Conservation (phyloP, 1,284 basidiomycete genomes). For the Rhodotorula sp. region DNA sequence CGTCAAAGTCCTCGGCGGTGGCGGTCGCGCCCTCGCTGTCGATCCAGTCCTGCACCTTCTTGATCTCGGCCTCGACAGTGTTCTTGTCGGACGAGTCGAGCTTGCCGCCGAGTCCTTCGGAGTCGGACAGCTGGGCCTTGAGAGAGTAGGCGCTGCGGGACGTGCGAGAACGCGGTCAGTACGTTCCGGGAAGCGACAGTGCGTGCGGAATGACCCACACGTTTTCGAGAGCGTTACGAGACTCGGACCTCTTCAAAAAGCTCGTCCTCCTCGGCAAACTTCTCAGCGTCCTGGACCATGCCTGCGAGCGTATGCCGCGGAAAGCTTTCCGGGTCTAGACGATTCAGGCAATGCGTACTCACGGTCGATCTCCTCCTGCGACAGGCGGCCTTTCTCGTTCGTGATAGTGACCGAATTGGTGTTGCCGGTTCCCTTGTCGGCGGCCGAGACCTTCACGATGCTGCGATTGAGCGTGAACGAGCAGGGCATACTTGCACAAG, state of each 20-base stretch:
- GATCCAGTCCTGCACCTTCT: conserved; percentile 89
- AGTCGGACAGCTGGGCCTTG: conserved; percentile 80
- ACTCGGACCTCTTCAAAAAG: conserved; percentile 81
- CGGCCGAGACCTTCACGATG: conserved; percentile 60
- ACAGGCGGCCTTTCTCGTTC: conserved; percentile 67
- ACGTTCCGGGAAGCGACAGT: background rate
- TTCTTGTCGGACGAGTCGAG: conserved; percentile 84
- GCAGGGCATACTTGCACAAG: no score
- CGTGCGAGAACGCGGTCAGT: no score
- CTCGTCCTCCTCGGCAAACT: conserved; percentile 79
- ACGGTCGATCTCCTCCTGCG: conserved; percentile 75
- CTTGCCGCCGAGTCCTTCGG: conserved; percentile 86
- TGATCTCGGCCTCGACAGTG: conserved; percentile 68
- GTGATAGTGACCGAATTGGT: conserved; percentile 36
- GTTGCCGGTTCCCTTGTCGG: conserved; percentile 91
- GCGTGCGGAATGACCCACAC: conserved; percentile 19
- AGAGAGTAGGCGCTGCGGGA: conserved; percentile 59
- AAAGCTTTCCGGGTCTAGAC: no score
- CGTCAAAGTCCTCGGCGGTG: conserved; percentile 82
- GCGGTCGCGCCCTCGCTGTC: conserved; percentile 75
- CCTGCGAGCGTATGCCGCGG: background rate
- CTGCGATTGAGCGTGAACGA: conserved; percentile 8
- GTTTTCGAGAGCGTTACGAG: conserved; percentile 49
- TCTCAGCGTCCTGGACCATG: conserved; percentile 89
- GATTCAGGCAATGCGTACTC: no score